phyloP scores from a whole-genome alignment of 371 early-diverging fungal species.

The Saksenaea oblongispora region DNA sequence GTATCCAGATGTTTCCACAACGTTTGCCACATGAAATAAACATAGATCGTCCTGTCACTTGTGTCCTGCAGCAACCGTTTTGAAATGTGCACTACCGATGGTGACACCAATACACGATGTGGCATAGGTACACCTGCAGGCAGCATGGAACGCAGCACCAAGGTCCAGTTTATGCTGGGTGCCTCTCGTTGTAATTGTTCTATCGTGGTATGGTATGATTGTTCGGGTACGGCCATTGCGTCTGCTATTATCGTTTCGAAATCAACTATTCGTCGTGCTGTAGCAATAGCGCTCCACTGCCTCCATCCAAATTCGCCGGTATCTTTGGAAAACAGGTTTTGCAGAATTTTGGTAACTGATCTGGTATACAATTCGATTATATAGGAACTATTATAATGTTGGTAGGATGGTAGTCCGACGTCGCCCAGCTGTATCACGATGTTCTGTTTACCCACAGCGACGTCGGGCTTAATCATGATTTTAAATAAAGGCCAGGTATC shows the following conservation, averaged over 20 bases:
- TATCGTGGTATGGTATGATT: constrained; percentile 21
- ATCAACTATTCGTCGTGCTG: constrained; percentile 49
- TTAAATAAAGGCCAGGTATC: constrained; percentile 37
- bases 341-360: constrained; percentile 31
- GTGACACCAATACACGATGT: constrained; percentile 28
- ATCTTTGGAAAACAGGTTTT: constrained; percentile 26
- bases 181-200: constrained; percentile 29
- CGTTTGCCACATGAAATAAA: constrained; percentile 45
- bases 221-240: not conserved
- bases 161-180: constrained; percentile 47
- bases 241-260: constrained; percentile 54
- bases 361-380: constrained; percentile 30
- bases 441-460: constrained; percentile 19
- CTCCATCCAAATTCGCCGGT: constrained; percentile 36
- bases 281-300: constrained; percentile 28
- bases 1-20: constrained; percentile 35
- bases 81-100: constrained; percentile 35
- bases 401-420: constrained; percentile 51
- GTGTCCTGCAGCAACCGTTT: constrained; percentile 11
- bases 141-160: constrained; percentile 23
- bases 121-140: constrained; percentile 23
- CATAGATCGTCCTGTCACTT: constrained; percentile 33
- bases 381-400: constrained; percentile 47
- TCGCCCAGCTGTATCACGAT: constrained; percentile 43
- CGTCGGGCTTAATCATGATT: constrained; percentile 36